These are phyloP conservation scores for Saccharomyces kudriavzevii DNA, from an alignment of 805 yeast genomes.

Conservation along the genomic window DNA sequence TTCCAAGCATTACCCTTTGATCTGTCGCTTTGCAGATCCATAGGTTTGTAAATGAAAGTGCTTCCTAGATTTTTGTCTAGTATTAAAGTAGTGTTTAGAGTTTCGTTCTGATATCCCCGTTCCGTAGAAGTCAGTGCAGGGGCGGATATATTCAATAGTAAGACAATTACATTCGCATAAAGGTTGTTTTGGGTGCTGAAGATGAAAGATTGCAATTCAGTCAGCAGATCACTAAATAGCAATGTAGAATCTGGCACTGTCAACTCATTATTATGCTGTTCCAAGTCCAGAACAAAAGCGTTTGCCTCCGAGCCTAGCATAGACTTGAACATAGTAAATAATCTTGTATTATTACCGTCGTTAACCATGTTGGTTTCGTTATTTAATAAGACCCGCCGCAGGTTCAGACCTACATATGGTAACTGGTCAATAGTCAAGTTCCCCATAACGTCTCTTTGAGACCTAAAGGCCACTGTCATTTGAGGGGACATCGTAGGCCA, in stretches of 20 bases:
- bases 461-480: slow-evolving; percentile 32
- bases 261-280: slow-evolving; percentile 41
- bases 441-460: slow-evolving; percentile 41
- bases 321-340: slow-evolving; percentile 23
- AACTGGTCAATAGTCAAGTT: slow-evolving; percentile 36
- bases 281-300: slow-evolving; percentile 44
- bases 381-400: slow-evolving; percentile 28
- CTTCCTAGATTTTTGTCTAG: slow-evolving; percentile 12
- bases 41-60: slow-evolving; percentile 26
- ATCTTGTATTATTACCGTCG: slow-evolving; percentile 12
- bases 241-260: slow-evolving; percentile 14
- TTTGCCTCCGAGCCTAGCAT: slow-evolving; percentile 41
- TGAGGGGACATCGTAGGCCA: slow-evolving; percentile 31
- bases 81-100: slow-evolving; percentile 16
- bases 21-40: slow-evolving; percentile 19
- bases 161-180: slow-evolving; percentile 36
- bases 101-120: background rate
- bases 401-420: slow-evolving; percentile 34
- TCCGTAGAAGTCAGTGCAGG: background rate
- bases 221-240: slow-evolving; percentile 21
- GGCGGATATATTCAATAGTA: slow-evolving; percentile 32
- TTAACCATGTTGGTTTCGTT: slow-evolving; percentile 24
- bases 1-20: slow-evolving; percentile 10
- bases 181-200: slow-evolving; percentile 38
- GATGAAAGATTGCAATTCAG: slow-evolving; percentile 30